Percentiles rank a stretch among this genome's conserved stretches.
Evolutionary conservation across 306 rosid genomes (phyloP).

Genomic region (Ceratonia siliqua): DNA sequence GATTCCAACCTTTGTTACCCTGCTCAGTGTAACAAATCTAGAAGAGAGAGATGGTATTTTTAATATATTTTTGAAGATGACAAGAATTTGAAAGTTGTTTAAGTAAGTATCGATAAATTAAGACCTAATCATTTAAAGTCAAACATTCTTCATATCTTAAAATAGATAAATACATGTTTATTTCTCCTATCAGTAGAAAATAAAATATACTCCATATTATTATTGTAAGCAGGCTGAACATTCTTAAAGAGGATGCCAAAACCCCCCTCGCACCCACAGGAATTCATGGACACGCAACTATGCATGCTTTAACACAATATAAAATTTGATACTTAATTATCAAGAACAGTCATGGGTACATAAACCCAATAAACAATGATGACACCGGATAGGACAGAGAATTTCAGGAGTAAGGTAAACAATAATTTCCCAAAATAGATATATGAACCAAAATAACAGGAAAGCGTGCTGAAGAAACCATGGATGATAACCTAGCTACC

Average conservation of each 20-base stretch:
- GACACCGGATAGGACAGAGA: slow-evolving; percentile 1
- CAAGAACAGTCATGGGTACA: neutral
- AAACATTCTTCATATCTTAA: neutral
- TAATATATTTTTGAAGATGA: slow-evolving; percentile 14
- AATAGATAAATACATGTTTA: neutral
- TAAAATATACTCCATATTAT: neutral
- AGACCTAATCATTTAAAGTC: slow-evolving; percentile 2
- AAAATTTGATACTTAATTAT: neutral
- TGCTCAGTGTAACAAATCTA: neutral
- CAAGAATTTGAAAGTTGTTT: slow-evolving; percentile 16
- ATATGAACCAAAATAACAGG: neutral
- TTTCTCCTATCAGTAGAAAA: neutral
- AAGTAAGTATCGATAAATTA: slow-evolving; percentile 14
- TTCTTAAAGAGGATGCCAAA: neutral
- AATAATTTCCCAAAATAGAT: slow-evolving; percentile 6
- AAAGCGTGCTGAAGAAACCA: neutral
- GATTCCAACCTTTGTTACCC: neutral
- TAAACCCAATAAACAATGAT: neutral
- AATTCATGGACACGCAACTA: neutral
- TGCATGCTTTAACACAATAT: neutral
- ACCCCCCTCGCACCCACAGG: neutral
- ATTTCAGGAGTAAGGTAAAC: neutral
- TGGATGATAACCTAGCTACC: neutral
- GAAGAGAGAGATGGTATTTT: neutral
- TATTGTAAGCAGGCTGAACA: neutral